These are phyloP conservation scores for Paraglomus brasilianum DNA, from an alignment of 192 early-diverging fungal genomes.

Conservation along the genomic window DNA sequence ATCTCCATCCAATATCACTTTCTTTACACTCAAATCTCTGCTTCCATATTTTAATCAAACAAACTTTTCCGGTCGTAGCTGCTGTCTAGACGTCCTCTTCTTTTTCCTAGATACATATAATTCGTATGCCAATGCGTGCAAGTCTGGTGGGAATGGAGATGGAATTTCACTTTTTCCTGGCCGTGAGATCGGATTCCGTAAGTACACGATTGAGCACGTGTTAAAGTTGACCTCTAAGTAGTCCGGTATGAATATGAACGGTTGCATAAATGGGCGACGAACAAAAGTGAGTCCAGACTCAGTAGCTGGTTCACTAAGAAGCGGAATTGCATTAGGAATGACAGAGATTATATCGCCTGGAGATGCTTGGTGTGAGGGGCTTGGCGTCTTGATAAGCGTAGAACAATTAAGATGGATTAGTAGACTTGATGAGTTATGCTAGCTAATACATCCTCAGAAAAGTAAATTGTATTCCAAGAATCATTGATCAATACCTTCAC, in stretches of 20 bases:
- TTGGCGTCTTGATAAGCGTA: constrained; percentile 52
- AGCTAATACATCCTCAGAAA: neutral
- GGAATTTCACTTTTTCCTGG: constrained; percentile 88
- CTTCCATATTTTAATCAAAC: too few relatives aligned
- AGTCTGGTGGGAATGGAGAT: constrained; percentile 86
- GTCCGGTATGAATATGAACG: constrained; percentile 94
- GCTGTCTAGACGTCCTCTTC: too few relatives aligned
- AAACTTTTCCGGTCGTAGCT: too few relatives aligned
- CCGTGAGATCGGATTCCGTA: constrained; percentile 85
- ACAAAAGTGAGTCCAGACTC: constrained; percentile 42
- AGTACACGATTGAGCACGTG: constrained; percentile 84
- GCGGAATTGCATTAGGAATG: constrained; percentile 68
- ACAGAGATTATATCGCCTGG: constrained; percentile 90
- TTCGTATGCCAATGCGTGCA: constrained; percentile 89
- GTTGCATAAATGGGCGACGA: constrained; percentile 77
- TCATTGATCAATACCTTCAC: constrained; percentile 56
- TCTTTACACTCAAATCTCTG: too few relatives aligned
- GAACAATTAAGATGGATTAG: neutral
- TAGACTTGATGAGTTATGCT: neutral
- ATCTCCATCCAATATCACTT: too few relatives aligned
- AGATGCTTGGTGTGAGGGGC: constrained; percentile 72
- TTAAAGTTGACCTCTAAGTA: constrained; percentile 98
- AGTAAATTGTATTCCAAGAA: neutral
- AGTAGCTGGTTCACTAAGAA: constrained; percentile 48
- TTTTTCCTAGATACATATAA: constrained; percentile 73